These are phyloP conservation scores for Astraeus odoratus DNA, from an alignment of 768 basidiomycete species.

Conservation along the genomic window DNA sequence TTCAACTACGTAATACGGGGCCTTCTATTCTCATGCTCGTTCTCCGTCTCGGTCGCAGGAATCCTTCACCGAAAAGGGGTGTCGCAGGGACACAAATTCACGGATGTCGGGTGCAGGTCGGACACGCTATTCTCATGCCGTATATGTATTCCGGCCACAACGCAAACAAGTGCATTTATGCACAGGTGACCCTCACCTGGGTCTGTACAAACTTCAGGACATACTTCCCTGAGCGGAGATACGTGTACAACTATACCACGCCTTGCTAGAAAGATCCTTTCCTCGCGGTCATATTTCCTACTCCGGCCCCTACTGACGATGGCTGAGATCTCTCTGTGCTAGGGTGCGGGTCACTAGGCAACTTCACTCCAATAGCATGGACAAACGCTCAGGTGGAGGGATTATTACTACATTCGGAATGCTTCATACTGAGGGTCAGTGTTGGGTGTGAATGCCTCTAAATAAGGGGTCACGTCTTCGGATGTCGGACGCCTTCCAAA, in stretches of 20 bases:
- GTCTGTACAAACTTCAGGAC: too few species aligned
- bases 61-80: not conserved
- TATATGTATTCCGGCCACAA: not conserved
- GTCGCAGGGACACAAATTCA: not conserved
- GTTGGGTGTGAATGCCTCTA: not conserved
- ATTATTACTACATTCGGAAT: not conserved
- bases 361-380: too few species aligned
- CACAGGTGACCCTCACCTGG: too few species aligned
- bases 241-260: too few species aligned
- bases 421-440: not conserved
- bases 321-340: too few species aligned
- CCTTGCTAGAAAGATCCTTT: too few species aligned
- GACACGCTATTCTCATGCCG: not conserved
- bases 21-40: not conserved
- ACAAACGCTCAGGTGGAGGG: not conserved
- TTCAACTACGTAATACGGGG: too few species aligned
- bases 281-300: too few species aligned
- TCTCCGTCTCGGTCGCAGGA: not conserved
- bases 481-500: conserved; percentile 9
- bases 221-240: too few species aligned
- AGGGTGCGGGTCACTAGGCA: too few species aligned
- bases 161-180: not conserved
- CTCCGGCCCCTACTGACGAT: too few species aligned
- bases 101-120: not conserved
- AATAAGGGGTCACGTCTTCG: not conserved